A percentile compares a stretch with the other conserved stretches of the same genome.
Evolutionary conservation across 1,284 basidiomycete species (phyloP).

Genomic region (Porogramme epimiltina): DNA sequence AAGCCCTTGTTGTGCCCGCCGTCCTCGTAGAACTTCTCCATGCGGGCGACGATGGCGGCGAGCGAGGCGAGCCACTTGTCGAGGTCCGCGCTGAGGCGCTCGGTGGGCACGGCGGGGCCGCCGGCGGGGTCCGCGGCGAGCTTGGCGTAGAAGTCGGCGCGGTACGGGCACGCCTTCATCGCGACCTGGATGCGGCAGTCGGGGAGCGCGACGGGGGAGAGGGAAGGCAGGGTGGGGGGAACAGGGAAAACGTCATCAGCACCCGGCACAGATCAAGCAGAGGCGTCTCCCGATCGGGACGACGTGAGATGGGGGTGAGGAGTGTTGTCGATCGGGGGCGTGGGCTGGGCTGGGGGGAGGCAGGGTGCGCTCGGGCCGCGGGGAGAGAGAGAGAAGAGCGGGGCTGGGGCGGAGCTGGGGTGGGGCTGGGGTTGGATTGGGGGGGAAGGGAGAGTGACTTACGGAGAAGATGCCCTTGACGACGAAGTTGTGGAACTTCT

Average conservation of each 20-base stretch:
- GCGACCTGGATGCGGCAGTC: conserved; percentile 62
- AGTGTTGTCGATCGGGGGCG: too few relatives aligned
- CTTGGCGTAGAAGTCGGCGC: conserved; percentile 88
- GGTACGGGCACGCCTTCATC: conserved; percentile 96
- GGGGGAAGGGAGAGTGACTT: conserved; percentile 35
- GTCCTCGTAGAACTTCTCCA: conserved; percentile 75
- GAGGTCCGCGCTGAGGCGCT: conserved; percentile 72
- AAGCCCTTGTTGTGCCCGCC: conserved; percentile 56
- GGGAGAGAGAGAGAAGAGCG: too few relatives aligned
- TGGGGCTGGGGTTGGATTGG: background rate
- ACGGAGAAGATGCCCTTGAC: conserved; percentile 86
- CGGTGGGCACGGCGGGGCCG: conserved; percentile 55
- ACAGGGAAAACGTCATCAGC: background rate
- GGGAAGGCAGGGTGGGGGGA: background rate
- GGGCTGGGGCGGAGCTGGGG: too few relatives aligned
- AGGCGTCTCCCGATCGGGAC: conserved; percentile 7
- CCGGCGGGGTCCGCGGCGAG: conserved; percentile 74
- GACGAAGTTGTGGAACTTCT: conserved; percentile 87
- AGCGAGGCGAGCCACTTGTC: conserved; percentile 71
- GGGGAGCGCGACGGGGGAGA: background rate
- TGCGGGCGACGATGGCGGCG: conserved; percentile 65
- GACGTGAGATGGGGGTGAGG: too few relatives aligned
- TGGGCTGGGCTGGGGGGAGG: background rate
- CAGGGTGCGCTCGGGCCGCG: too few relatives aligned
- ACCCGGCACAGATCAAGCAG: background rate